Percentiles rank a stretch among this genome's conserved stretches.
Evolutionary conservation across 2,329 filamentous ascomycete species (phyloP).

Genomic region (Hypoxylon sp.): DNA sequence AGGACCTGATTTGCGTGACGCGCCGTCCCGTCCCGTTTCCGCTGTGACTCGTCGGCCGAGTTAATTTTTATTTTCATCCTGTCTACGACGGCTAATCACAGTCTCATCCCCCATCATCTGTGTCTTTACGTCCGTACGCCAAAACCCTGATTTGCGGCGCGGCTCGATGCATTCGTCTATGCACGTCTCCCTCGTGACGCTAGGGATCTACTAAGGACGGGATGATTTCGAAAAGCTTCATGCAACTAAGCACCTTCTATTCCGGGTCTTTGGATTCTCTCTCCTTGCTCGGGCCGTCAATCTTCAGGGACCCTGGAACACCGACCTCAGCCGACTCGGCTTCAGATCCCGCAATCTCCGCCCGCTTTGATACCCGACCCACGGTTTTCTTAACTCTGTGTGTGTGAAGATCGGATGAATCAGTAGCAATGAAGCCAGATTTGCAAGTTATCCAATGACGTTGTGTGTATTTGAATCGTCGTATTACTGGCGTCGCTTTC

Average conservation of each 20-base stretch:
- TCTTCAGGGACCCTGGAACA: constrained; percentile 18
- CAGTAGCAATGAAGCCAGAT: constrained; percentile 7
- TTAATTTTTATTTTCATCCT: constrained; percentile 2
- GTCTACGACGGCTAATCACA: constrained; percentile 25
- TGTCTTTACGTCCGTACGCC: constrained; percentile 23
- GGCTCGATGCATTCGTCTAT: constrained; percentile 33
- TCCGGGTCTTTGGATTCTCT: constrained; percentile 18
- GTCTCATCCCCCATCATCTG: constrained; percentile 14
- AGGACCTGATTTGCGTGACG: constrained; percentile 20
- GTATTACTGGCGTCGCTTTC: constrained; percentile 15
- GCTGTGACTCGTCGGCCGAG: constrained; percentile 4
- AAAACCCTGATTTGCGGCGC: constrained; percentile 24
- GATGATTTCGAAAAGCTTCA: constrained; percentile 12
- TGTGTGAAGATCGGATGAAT: constrained; percentile 21
- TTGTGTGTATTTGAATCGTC: constrained; percentile 20
- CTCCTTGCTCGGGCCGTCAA: constrained; percentile 21
- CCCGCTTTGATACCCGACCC: constrained; percentile 28
- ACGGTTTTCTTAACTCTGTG: constrained; percentile 22
- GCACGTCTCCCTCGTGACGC: constrained; percentile 21
- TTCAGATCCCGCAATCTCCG: constrained; percentile 37
- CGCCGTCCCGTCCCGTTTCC: constrained; percentile 31
- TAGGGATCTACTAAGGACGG: constrained; percentile 6
- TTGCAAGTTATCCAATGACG: constrained; percentile 27
- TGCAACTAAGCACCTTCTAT: constrained; percentile 11
- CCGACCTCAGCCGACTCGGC: constrained; percentile 38